Conservation (phyloP, 257 asterid species). For the Capsicum baccatum region DNA sequence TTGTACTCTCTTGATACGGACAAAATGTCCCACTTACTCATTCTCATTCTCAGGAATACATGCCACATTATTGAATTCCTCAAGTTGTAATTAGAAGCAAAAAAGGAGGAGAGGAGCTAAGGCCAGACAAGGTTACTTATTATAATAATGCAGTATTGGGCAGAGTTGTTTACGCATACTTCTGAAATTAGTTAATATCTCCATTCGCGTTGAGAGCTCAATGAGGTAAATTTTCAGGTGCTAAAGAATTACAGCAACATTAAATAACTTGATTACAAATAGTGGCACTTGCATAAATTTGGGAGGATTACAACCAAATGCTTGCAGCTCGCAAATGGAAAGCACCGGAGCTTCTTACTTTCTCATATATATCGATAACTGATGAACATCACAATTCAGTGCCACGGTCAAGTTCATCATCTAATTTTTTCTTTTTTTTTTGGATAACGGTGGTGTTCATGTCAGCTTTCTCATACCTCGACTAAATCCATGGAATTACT, state of each 20-base stretch:
- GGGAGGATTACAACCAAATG: not conserved
- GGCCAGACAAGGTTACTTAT: not conserved
- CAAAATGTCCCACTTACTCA: too few relatives aligned
- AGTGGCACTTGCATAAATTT: not conserved
- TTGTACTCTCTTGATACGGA: too few relatives aligned
- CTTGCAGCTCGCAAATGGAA: not conserved
- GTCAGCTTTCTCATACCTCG: too few relatives aligned
- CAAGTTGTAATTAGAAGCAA: not conserved
- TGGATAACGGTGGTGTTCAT: too few relatives aligned
- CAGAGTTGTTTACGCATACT: not conserved
- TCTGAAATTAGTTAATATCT: not conserved
- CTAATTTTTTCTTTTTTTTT: not conserved
- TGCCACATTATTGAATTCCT: not conserved
- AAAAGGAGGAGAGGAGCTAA: not conserved
- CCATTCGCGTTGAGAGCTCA: not conserved
- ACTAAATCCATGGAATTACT: too few relatives aligned
- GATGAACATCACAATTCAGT: not conserved
- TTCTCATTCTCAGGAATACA: too few relatives aligned
- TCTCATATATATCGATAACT: not conserved
- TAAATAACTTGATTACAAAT: not conserved
- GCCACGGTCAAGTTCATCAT: not conserved
- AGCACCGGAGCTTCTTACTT: not conserved
- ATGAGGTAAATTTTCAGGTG: not conserved
- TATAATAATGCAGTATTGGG: not conserved
- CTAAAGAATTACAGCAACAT: not conserved